Base-by-base conservation (phyloP, 2,329 filamentous ascomycete species). In the Cercospora citrullina region DNA sequence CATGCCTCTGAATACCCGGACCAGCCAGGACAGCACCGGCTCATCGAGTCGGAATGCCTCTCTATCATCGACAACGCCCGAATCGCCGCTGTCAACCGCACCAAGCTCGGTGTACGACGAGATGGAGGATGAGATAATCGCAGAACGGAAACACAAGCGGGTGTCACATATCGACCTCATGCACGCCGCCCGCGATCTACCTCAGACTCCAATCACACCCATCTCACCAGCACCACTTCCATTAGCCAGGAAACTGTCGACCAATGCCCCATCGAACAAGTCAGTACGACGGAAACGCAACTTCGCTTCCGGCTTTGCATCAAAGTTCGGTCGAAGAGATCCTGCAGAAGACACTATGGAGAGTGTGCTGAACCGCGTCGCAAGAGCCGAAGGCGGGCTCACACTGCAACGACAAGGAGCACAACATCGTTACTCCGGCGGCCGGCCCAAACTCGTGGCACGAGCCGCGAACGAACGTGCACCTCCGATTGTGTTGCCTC, bases 391-490 rank as follows among this genome's bases (percentile, higher is more conserved):
- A 48, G 30, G 12, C 14, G 16, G 21, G 51, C 70, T 64, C 30
- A 64, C 48, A 7, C 18, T 58, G n/a, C 63, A 65, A 60, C 39
- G 64, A 21, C 66, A 67, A 42, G 53, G 60, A 14, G 62, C 63
- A 64, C 60, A 65, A 12, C 68, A 66, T n/a, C 67, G 71, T 14
- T 67, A 58, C 60, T 65, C 71, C 31, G 71, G 67, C 45, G 60
- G 53, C 51, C 70, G 67, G 51, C 66, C 69, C 8, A 78, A 75
- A 69, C 71, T 79, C 71, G 64, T 78, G 14, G 69, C 77, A 8
- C 74, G 77, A 21, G 76, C 73, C 28, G 77, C 75, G 2, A 76
- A 73, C 62, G 76, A 79, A 69, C 76, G 77, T 18, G 77, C 72
- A 4, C 74, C 76, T 7, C 63, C 72, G 4, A 67, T 78, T 33